These are phyloP conservation scores for Pinus albicaulis DNA, from an alignment of 75 land plant genomes.

Conservation along the genomic window DNA sequence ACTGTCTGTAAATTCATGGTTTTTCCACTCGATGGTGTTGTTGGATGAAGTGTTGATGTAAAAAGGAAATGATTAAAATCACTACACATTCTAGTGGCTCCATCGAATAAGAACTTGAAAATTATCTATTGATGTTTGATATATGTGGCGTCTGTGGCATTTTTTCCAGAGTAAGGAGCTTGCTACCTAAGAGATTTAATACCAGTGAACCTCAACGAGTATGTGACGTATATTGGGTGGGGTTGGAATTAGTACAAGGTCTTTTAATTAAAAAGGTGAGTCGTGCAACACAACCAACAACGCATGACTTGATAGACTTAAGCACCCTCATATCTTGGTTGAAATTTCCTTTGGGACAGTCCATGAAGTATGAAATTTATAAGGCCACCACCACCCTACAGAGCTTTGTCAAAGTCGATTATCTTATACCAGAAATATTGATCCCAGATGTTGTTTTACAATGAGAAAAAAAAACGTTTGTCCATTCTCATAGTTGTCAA, in stretches of 20 bases:
- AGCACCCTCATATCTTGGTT: constrained; percentile 93
- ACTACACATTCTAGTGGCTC: no score
- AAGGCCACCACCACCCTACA: no score
- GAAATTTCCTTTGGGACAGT: constrained; percentile 83
- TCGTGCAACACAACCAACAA: constrained; percentile 81
- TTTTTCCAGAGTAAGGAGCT: constrained; percentile 73
- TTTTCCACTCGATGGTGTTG: no score
- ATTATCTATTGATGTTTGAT: no score
- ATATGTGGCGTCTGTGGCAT: constrained; percentile 80
- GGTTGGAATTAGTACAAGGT: no score
- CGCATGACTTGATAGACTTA: constrained; percentile 87
- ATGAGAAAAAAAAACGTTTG: constrained; percentile 88
- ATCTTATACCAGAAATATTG: constrained; percentile 58
- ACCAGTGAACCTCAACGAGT: constrained; percentile 71
- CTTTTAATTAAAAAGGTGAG: no score
- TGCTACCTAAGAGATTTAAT: no score
- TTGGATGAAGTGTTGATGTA: no score
- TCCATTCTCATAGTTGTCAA: constrained; percentile 91
- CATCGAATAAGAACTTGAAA: no score
- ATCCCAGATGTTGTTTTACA: constrained; percentile 84
- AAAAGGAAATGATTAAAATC: no score
- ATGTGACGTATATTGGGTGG: constrained; percentile 86
- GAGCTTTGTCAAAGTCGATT: constrained; percentile 69
- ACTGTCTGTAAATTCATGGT: no score
- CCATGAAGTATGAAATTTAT: constrained; percentile 96